Base-by-base conservation (phyloP, 306 rosid species). In the Acacia crassicarpa region DNA sequence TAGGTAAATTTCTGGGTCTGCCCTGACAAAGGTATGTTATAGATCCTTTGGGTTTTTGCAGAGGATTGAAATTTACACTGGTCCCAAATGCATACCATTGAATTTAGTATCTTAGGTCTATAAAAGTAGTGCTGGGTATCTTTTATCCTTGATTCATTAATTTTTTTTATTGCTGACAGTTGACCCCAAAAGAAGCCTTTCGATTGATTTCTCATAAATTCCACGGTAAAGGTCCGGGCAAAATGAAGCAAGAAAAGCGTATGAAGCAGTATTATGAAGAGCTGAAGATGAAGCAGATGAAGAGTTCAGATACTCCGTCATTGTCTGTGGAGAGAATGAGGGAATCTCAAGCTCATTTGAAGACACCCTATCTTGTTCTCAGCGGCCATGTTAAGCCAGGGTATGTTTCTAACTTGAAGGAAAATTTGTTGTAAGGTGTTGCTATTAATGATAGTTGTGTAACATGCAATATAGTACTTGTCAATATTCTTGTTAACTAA, bases 171-270 rank as follows among this genome's bases (percentile, higher is more conserved):
- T 79, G 54, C 80, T 72, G 67, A 70, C 97, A 93, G 98, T 83
- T 95, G 96, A 93, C 99, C 76, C 93, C 98, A 32, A 95, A 95
- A 86, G 99, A 95, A 87, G 97, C 94, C 41, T 95, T 95, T 72
- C 86, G 97, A 58, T 78, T 61, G 62, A 43, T 92, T 77, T 95
- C 99, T 17, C 99, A 95, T 40, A 90, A 87, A 86, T 95, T 95
- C 82, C 98, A 95, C 53, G 99, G 99, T 41, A 93, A 95, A 88
- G 93, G 92, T 9, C 99, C 97, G 80, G 98, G 98, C 32, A 95
- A 93, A 89, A 93, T 91, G 99, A 93, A 95, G 85, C 99, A 89
- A 87, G 99, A 95, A 87, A 95, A 95, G 85, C 96, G 98, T 73
- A 84, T 87, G 91, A 95, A 90, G 89, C 98, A 93, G 83, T 93